Evolutionary conservation across 2,329 filamentous ascomycete species (phyloP).

Genomic region (Colletotrichum simmondsii): DNA sequence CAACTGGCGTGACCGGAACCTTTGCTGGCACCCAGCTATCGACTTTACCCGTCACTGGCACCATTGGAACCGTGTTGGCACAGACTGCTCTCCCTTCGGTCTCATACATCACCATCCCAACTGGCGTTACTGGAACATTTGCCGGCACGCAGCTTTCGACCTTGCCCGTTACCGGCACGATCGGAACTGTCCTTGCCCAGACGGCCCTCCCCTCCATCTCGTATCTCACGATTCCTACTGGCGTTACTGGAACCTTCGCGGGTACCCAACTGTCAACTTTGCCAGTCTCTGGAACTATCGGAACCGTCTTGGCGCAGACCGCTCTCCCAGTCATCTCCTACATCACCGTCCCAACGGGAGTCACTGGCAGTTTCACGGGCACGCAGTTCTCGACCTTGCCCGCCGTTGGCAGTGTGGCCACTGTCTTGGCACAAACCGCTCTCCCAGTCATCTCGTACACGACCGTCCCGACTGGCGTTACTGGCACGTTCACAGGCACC

Average conservation of each 20-base stretch:
- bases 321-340: background rate
- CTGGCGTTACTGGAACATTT: background rate
- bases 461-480: background rate
- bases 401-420: background rate
- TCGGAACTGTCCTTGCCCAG: background rate
- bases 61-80: background rate
- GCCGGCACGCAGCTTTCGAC: background rate
- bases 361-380: background rate
- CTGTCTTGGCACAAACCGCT: background rate
- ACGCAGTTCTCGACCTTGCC: background rate
- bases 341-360: background rate
- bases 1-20: background rate
- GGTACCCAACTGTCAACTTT: conserved; percentile 7
- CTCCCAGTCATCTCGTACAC: background rate
- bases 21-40: conserved; percentile 9
- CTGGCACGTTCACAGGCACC: conserved; percentile 2
- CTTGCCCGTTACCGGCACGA: background rate
- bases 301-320: background rate
- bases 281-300: background rate
- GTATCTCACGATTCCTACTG: background rate
- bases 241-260: background rate
- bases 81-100: background rate
- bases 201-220: background rate
- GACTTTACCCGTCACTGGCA: background rate
- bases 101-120: background rate